A percentile compares a stretch with the other conserved stretches of the same genome.
Evolutionary conservation across 2,329 filamentous ascomycete species (phyloP).

Genomic region (Tolypocladium sp.): DNA sequence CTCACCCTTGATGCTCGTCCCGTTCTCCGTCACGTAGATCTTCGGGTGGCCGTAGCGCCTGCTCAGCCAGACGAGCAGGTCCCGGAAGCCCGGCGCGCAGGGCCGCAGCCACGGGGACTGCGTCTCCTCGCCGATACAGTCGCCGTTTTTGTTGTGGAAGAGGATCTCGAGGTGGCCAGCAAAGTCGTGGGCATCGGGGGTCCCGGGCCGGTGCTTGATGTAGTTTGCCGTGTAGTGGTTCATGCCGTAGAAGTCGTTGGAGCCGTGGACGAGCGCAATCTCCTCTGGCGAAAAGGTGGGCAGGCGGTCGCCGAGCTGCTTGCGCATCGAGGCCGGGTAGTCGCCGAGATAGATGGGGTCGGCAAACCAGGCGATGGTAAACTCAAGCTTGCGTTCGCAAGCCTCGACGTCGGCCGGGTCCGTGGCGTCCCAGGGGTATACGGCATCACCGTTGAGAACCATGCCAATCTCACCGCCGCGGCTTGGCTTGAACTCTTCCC

Average conservation of each 20-base stretch:
- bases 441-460: background rate
- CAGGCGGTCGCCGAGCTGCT: slow-evolving; percentile 69
- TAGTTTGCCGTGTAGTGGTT: slow-evolving; percentile 91
- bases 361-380: background rate
- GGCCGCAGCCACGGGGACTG: slow-evolving; percentile 76
- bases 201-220: slow-evolving; percentile 60
- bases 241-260: slow-evolving; percentile 91
- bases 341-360: slow-evolving; percentile 50
- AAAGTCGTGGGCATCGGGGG: slow-evolving; percentile 56
- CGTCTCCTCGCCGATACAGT: slow-evolving; percentile 71
- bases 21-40: slow-evolving; percentile 86
- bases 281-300: slow-evolving; percentile 69
- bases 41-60: slow-evolving; percentile 66
- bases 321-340: slow-evolving; percentile 76
- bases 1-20: slow-evolving; percentile 75
- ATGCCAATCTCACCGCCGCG: background rate
- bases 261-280: slow-evolving; percentile 64
- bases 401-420: background rate
- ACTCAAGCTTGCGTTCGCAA: background rate
- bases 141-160: slow-evolving; percentile 61
- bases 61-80: slow-evolving; percentile 67
- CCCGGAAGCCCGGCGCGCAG: slow-evolving; percentile 65
- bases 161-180: slow-evolving; percentile 67
- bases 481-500: background rate
- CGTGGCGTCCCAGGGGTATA: background rate